phyloP scores from a whole-genome alignment of 2,329 filamentous ascomycete genomes.

The Aspergillus amoenus region DNA sequence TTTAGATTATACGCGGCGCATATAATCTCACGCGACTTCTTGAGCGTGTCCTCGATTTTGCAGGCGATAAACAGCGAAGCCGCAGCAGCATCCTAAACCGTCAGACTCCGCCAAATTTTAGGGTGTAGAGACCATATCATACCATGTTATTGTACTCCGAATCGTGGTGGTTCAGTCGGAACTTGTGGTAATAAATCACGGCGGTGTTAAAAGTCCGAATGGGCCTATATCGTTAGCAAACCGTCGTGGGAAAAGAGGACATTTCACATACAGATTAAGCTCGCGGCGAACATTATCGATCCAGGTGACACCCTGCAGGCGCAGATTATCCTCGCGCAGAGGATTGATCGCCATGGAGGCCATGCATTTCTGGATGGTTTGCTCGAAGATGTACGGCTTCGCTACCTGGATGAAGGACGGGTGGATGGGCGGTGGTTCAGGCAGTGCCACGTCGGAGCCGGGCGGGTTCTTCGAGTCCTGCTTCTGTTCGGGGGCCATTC shows the following conservation, averaged over 20 bases:
- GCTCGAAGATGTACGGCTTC: slow-evolving; percentile 78
- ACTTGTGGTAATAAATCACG: slow-evolving; percentile 89
- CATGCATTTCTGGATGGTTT: slow-evolving; percentile 72
- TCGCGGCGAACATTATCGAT: slow-evolving; percentile 80
- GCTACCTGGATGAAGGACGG: slow-evolving; percentile 65
- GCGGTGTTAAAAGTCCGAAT: slow-evolving; percentile 91
- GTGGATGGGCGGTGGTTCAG: slow-evolving; percentile 51
- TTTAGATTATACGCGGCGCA: slow-evolving; percentile 88
- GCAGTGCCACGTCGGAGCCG: slow-evolving; percentile 13
- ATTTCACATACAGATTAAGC: slow-evolving; percentile 68
- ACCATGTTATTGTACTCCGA: slow-evolving; percentile 74
- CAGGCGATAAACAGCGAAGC: slow-evolving; percentile 89
- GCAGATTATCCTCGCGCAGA: slow-evolving; percentile 74
- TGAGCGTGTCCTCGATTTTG: slow-evolving; percentile 97
- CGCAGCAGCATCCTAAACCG: slow-evolving; percentile 73
- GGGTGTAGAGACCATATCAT: slow-evolving; percentile 18
- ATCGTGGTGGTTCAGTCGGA: slow-evolving; percentile 81
- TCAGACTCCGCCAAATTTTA: not conserved
- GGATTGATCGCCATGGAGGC: slow-evolving; percentile 69
- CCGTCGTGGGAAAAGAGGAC: not conserved
- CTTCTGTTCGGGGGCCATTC: slow-evolving; percentile 25
- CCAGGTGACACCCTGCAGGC: slow-evolving; percentile 82
- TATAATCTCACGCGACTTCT: slow-evolving; percentile 91
- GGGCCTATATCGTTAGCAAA: slow-evolving; percentile 55
- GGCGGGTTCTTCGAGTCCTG: slow-evolving; percentile 15